phyloP scores from a whole-genome alignment of 2,329 filamentous ascomycete species.

The Ceratocystis variospora region DNA sequence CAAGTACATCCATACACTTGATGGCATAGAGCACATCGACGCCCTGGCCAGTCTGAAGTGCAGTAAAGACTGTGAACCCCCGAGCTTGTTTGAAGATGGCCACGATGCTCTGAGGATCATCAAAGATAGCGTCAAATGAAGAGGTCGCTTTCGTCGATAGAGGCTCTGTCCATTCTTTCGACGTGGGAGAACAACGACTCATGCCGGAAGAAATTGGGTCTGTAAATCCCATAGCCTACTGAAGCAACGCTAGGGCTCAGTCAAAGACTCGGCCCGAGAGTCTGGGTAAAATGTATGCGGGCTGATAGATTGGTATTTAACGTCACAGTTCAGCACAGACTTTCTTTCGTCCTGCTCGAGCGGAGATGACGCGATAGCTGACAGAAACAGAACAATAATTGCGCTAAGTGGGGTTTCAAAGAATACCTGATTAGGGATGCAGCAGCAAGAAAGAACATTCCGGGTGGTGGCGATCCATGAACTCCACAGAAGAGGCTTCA shows the following conservation, averaged over 20 bases:
- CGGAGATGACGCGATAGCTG: background rate
- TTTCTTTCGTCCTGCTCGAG: background rate
- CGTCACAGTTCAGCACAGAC: background rate
- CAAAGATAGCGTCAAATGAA: constrained; percentile 2
- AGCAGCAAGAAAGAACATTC: background rate
- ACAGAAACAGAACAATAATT: background rate
- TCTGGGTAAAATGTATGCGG: background rate
- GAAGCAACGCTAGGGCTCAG: background rate
- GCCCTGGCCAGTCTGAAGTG: constrained; percentile 16
- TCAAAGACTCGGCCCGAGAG: too few species aligned
- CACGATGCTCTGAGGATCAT: background rate
- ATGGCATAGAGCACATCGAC: constrained; percentile 16
- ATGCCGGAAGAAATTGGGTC: background rate
- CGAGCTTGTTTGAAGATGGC: background rate
- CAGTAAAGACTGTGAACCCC: constrained; percentile 6
- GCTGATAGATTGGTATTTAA: too few species aligned
- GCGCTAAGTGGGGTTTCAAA: background rate
- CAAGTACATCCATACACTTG: constrained; percentile 19
- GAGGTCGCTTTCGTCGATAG: background rate
- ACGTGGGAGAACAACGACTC: background rate
- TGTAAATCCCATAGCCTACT: background rate
- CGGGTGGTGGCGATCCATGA: background rate
- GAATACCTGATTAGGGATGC: background rate
- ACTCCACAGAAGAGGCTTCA: background rate
- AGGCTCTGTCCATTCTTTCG: background rate